phyloP scores from a whole-genome alignment of 495 filamentous ascomycete species.

The Penicillium odoratum region DNA sequence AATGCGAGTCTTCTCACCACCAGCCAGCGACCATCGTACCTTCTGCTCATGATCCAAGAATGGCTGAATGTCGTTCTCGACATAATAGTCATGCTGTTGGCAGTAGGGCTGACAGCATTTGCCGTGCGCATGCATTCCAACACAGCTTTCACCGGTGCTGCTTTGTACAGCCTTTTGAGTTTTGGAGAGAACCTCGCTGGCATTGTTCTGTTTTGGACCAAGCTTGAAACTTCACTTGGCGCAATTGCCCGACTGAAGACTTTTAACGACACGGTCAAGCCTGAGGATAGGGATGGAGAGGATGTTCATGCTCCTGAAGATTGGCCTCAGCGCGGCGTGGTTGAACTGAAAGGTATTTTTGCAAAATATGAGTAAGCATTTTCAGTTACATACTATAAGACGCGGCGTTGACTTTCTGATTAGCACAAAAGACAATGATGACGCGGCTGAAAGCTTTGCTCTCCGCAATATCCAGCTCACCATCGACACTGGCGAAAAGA shows the following conservation, averaged over 20 bases:
- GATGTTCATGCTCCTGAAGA: neutral
- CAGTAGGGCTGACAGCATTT: conserved; percentile 16
- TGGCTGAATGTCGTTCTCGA: neutral
- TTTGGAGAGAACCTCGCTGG: conserved; percentile 35
- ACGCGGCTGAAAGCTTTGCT: neutral
- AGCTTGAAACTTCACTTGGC: conserved; percentile 50
- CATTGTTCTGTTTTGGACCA: conserved; percentile 44
- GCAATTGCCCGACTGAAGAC: conserved; percentile 41
- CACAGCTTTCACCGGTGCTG: conserved; percentile 22
- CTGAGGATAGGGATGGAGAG: conserved; percentile 20
- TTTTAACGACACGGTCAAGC: conserved; percentile 32
- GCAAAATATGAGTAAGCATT: neutral
- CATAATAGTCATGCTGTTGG: neutral
- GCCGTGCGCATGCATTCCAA: conserved; percentile 23
- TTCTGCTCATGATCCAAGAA: conserved; percentile 1
- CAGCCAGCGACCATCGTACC: neutral
- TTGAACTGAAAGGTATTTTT: neutral
- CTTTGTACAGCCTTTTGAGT: conserved; percentile 27
- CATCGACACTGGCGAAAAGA: conserved; percentile 35
- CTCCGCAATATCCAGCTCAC: neutral
- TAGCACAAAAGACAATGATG: neutral
- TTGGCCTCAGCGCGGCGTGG: neutral
- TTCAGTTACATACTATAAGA: too few species aligned
- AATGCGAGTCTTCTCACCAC: neutral
- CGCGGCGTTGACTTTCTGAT: neutral